Conservation (phyloP, 2,329 filamentous ascomycete species). For the Pleoardoris graminearum region DNA sequence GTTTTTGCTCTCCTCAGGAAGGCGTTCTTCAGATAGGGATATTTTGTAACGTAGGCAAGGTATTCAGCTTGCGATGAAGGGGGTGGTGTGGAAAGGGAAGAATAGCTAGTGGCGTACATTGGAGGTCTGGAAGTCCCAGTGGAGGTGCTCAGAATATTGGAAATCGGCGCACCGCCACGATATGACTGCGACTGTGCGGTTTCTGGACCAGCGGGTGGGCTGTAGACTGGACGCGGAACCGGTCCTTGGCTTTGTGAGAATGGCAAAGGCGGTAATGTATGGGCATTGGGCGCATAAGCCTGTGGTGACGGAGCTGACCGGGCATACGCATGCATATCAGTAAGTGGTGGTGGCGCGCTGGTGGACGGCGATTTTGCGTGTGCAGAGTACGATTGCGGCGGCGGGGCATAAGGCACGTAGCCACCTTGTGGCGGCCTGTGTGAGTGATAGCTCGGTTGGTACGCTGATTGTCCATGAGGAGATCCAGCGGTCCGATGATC, state of each 20-base stretch:
- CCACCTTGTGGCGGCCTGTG: slow-evolving; percentile 25
- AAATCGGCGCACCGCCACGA: slow-evolving; percentile 39
- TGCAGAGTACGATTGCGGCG: slow-evolving; percentile 29
- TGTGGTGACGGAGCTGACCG: slow-evolving; percentile 25
- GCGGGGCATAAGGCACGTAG: slow-evolving; percentile 36
- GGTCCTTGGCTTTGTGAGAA: slow-evolving; percentile 24
- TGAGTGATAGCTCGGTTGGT: slow-evolving; percentile 23
- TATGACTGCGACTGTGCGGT: slow-evolving; percentile 30
- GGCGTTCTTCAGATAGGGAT: slow-evolving; percentile 52
- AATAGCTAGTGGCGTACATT: slow-evolving; percentile 44
- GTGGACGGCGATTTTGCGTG: slow-evolving; percentile 31
- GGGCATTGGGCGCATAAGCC: slow-evolving; percentile 31
- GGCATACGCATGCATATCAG: slow-evolving; percentile 34
- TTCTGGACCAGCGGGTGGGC: slow-evolving; percentile 18
- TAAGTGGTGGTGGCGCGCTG: slow-evolving; percentile 22
- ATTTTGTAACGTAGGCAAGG: slow-evolving; percentile 49
- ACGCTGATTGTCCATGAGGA: slow-evolving; percentile 27
- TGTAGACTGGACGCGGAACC: slow-evolving; percentile 16
- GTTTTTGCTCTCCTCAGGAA: slow-evolving; percentile 50
- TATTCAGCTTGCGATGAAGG: slow-evolving; percentile 42
- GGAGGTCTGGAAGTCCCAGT: slow-evolving; percentile 38
- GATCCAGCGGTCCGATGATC: slow-evolving; percentile 32
- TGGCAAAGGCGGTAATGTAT: slow-evolving; percentile 28
- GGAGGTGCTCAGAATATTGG: slow-evolving; percentile 35
- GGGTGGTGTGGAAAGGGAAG: slow-evolving; percentile 44